Evolutionary conservation across 148 eudicot species (phyloP), one percentile per base, ranked within the genome.

Genomic region (Dysphania ambrosioides): DNA sequence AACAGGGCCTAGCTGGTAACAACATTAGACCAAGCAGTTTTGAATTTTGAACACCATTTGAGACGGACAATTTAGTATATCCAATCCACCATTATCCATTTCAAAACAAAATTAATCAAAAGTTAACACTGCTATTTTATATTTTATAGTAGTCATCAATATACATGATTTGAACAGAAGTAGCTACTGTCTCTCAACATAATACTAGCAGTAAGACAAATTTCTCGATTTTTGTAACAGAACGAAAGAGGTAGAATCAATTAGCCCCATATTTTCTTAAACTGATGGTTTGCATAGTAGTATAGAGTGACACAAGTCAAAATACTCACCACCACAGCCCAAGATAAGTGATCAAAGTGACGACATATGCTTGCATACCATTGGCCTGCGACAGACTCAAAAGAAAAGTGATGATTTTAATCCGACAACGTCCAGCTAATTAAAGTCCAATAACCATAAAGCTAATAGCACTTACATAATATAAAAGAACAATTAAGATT

Each of bases 281-380:
- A 29, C 13, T n/a, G 8, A 12, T 11, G 1, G 2, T 27, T 40
- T 18, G 32, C 40, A 34, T n/a, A 23, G 55, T 47, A 47, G 63
- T 7, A 27, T 47, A 47, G 6, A 38, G 12, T 11, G 24, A 75
- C 32, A 29, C 13, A 24, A 78, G 57, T 32, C 68, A 60, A 16
- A 66, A 15, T 66, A 73, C 87, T 83, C 83, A 94, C 98, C 98
- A 94, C 98, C 98, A 94, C 78, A 94, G 89, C 73, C 87, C 76
- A 73, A 91, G 68, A 81, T 94, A 94, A 65, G 97, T 91, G 77
- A 82, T 76, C 83, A 94, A 77, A 68, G 97, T 91, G 75, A 94
- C 93, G 44, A 80, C 66, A 78, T 91, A 94, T 42, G 97, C 96
- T 70, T 84, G 82, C 82, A 94, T 71, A 66, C 98, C 97, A 85